These are phyloP conservation scores for Drechslerella dactyloides DNA, from an alignment of 2,329 filamentous ascomycete species.

Conservation along the genomic window DNA sequence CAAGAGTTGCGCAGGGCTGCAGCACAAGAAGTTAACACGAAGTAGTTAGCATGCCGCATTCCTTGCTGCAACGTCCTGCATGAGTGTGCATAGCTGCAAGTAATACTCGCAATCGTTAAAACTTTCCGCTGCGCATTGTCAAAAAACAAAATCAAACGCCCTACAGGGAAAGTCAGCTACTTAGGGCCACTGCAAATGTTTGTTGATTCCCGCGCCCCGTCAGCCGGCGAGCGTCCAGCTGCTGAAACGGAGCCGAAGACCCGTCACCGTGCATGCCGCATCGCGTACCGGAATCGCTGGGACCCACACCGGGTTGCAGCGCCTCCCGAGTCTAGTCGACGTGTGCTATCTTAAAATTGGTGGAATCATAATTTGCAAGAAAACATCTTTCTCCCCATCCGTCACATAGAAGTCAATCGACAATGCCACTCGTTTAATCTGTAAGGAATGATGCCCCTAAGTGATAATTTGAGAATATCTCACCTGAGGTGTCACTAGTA, in stretches of 20 bases:
- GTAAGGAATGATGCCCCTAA: too few relatives aligned
- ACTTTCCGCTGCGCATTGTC: slow-evolving; percentile 2
- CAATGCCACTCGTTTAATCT: too few relatives aligned
- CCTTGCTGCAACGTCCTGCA: background rate
- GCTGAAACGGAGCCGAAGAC: slow-evolving; percentile 3
- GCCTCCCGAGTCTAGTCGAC: slow-evolving; percentile 20
- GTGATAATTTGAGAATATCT: too few relatives aligned
- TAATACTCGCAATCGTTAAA: slow-evolving; percentile 10
- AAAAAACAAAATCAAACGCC: background rate
- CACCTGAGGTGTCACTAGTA: too few relatives aligned
- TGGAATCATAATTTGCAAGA: too few relatives aligned
- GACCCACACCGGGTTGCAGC: slow-evolving; percentile 13
- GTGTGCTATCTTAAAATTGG: too few relatives aligned
- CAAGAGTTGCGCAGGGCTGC: slow-evolving; percentile 18
- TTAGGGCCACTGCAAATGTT: background rate
- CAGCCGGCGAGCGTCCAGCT: background rate
- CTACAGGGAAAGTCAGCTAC: slow-evolving; percentile 22
- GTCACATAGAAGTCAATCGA: too few relatives aligned
- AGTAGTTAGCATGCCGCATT: slow-evolving; percentile 18
- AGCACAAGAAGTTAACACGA: background rate
- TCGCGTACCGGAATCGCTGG: slow-evolving; percentile 35
- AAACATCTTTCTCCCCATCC: too few relatives aligned
- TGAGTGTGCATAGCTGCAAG: background rate
- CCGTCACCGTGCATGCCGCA: slow-evolving; percentile 36
- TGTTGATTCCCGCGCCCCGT: slow-evolving; percentile 3